Evolutionary conservation across 169 alveolate species (phyloP), one percentile per base, ranked within the genome.

Genomic region (Eimeria necatrix): DNA sequence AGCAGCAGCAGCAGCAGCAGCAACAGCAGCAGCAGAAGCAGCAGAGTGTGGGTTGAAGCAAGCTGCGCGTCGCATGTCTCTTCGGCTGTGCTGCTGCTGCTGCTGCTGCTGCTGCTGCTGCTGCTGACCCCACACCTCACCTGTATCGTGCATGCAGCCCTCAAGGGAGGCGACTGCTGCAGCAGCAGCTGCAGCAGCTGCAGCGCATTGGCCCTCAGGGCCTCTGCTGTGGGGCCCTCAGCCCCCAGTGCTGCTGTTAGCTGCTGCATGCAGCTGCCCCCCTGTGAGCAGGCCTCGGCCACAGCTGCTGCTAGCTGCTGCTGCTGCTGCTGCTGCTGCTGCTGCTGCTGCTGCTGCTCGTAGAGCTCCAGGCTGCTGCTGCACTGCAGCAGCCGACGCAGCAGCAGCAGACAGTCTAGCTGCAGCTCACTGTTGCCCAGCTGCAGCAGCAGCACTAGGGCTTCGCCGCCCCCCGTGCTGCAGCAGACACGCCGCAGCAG

Each of bases 251-350:
- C 88, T 78, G 46, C 49, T 51, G 88, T 78, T n/a, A 78, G 88
- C 88, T 78, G 88, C 88, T 78, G 88, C 88, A 51, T 51, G 88
- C 88, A 78, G 61, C 88, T 20, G 46, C 88, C 88, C 49, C 88
- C 88, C 49, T 78, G 70, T 4, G 52, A 18, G 88, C 88, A 78
- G 3, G 88, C 88, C 12, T 51, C 88, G 14, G 88, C 88, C 16
- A 78, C 53, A 48, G 88, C 88, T 49, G 46, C 68, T 46, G 88
- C 88, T 78, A 78, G 14, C 68, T 78, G 51, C 88, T 51, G 70
- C 70, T n/a, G 9, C 48, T 6, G 49, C n/a, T 12, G 14, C 68
- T 78, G 68, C 68, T 46, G 88, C 88, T 46, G 68, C 88, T 78
- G 70, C 88, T 78, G 88, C 48, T 78, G 88, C 88, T 51, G 88